Evolutionary conservation across 345 rosid species (phyloP).

Genomic region (Gossypium anomalum): DNA sequence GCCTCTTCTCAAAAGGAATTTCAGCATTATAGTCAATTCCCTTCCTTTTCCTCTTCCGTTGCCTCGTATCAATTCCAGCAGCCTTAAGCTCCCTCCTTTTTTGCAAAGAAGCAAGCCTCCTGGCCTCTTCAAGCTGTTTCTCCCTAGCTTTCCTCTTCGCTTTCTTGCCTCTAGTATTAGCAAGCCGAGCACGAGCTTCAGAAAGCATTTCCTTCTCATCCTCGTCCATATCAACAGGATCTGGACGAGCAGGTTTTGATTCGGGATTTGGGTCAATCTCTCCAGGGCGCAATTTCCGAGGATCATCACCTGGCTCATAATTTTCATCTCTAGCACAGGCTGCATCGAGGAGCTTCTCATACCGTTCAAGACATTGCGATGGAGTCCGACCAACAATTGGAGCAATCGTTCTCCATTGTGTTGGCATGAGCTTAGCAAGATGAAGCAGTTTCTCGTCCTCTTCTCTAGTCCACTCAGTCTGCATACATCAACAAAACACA

Average conservation of each 20-base stretch:
- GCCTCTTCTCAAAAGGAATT: conserved; percentile 95
- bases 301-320: conserved; percentile 94
- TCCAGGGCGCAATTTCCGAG: conserved; percentile 92
- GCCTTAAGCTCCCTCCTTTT: conserved; percentile 97
- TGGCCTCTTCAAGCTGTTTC: conserved; percentile 96
- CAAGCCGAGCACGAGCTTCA: conserved; percentile 93
- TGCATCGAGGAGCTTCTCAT: conserved; percentile 95
- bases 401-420: conserved; percentile 99
- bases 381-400: conserved; percentile 99
- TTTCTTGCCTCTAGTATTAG: conserved; percentile 95
- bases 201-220: conserved; percentile 99
- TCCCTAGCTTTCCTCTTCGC: conserved; percentile 98
- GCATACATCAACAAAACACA: conserved; percentile 17
- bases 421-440: conserved; percentile 97
- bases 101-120: conserved; percentile 98
- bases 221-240: conserved; percentile 99
- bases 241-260: conserved; percentile 98
- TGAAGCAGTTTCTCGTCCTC: conserved; percentile 99
- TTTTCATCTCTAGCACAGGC: conserved; percentile 97
- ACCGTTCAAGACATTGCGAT: conserved; percentile 96
- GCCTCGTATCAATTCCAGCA: conserved; percentile 86
- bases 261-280: conserved; percentile 99
- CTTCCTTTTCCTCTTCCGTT: conserved; percentile 79
- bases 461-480: conserved; percentile 99
- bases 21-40: conserved; percentile 97